Percentiles rank a stretch among this genome's conserved stretches.
Conservation (phyloP, 306 rosid species). For the Begonia peltatifolia region DNA sequence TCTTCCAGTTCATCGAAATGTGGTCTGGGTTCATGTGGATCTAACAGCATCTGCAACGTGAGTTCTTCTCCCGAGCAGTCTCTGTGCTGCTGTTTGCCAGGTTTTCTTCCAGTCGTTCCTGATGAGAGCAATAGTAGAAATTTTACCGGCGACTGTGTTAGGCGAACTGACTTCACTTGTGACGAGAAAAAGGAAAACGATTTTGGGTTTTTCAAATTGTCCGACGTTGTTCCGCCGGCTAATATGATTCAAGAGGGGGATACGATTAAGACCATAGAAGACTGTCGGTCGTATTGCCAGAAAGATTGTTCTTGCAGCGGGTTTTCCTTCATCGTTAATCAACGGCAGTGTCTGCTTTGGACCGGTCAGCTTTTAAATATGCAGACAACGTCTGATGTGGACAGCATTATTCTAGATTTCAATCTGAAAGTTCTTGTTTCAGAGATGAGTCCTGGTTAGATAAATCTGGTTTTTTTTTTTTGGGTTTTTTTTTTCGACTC, state of each 20-base stretch:
- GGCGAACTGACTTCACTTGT: not conserved
- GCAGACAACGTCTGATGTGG: not conserved
- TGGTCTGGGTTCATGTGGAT: not conserved
- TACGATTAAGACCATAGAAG: not conserved
- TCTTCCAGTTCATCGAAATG: not conserved
- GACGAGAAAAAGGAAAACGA: not conserved
- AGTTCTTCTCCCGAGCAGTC: not conserved
- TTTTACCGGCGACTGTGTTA: not conserved
- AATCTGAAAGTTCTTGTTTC: not conserved
- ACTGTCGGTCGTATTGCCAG: not conserved
- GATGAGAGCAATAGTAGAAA: not conserved
- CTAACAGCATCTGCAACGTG: not conserved
- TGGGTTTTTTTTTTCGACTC: too few relatives aligned
- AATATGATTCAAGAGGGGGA: not conserved
- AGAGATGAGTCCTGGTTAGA: not conserved
- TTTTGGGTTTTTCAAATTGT: not conserved
- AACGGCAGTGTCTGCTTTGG: not conserved
- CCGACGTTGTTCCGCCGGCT: not conserved
- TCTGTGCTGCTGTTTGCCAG: not conserved
- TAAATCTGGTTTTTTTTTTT: not conserved
- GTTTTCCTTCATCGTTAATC: not conserved
- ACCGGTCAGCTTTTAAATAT: not conserved
- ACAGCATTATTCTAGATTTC: not conserved
- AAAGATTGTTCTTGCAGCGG: not conserved
- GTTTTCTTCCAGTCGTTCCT: not conserved